Percentiles rank a stretch among this genome's conserved stretches.
phyloP scores from a whole-genome alignment of 306 rosid genomes.

The Corylus avellana region DNA sequence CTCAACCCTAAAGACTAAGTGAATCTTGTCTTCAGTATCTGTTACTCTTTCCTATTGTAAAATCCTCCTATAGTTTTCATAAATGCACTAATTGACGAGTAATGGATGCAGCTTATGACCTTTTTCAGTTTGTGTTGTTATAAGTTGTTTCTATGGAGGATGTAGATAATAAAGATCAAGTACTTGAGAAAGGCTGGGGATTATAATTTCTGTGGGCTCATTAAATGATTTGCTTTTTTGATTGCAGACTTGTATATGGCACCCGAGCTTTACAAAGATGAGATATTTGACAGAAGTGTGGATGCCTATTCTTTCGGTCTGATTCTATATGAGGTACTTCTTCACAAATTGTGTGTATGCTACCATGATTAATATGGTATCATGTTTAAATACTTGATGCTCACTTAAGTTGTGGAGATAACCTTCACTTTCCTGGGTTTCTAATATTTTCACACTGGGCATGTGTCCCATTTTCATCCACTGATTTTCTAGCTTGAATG shows the following conservation, averaged over 20 bases:
- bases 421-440: conserved; percentile 14
- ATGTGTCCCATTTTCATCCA: conserved; percentile 18
- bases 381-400: conserved; percentile 15
- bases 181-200: neutral
- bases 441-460: conserved; percentile 11
- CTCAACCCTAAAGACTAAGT: neutral
- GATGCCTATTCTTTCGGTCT: conserved; percentile 94
- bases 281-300: conserved; percentile 76
- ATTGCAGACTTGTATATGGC: conserved; percentile 78
- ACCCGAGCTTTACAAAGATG: conserved; percentile 83
- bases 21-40: neutral
- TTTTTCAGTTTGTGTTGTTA: neutral
- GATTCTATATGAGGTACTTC: conserved; percentile 76
- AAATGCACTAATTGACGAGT: neutral
- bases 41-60: neutral
- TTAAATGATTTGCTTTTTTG: conserved; percentile 30
- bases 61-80: neutral
- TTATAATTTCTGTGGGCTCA: conserved; percentile 17
- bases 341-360: conserved; percentile 4
- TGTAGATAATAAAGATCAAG: neutral
- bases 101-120: neutral
- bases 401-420: conserved; percentile 7
- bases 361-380: conserved; percentile 22
- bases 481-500: conserved; percentile 13
- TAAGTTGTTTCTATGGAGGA: neutral